Base-by-base conservation (phyloP, 306 rosid species). In the Castanea sativa region DNA sequence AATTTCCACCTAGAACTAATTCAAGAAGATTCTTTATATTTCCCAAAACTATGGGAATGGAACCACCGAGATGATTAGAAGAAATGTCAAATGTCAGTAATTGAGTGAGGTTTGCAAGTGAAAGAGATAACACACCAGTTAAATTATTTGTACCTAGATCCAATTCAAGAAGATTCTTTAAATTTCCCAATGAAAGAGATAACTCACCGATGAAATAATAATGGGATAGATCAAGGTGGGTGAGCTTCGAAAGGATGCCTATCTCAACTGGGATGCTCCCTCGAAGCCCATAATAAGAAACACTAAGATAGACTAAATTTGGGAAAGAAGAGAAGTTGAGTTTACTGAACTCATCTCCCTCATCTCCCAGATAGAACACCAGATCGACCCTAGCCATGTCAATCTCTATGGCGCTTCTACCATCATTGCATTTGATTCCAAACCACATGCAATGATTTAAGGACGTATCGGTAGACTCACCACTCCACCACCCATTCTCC, bases 221-320 rank as follows among this genome's bases (percentile, higher is more conserved):
- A 4, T 5, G 0, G 55, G 80, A 57, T 2, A 81, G 23, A 69
- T 79, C 55, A 11, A 73, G 83, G 72, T 73, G n/a, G 13, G 67
- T 23, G n/a, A 81, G 80, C 15, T 52, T 71, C 1, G 21, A 43
- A 51, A 71, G 30, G 0, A 0, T 29, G 27, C 78, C 77, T 16
- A 71, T 76, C n/a, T 71, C 59, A 25, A 6, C 0, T 6, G 81
- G 78, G 51, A 81, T 60, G 2, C 6, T 16, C 0, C 69, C 84
- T 1, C 0, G 1, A 2, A 77, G 27, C 1, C 64, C 35, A 30
- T 20, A n/a, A 1, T 1, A 4, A 5, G 0, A 0, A 23, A 82
- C 73, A 8, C 5, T 1, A 4, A 78, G 27, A 21, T 0, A 0
- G 21, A 15, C 73, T 30, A 69, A 60, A 33, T 75, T 75, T 9